Conservation (phyloP, 78 protist genomes). For the Corallochytrium limacisporum region DNA sequence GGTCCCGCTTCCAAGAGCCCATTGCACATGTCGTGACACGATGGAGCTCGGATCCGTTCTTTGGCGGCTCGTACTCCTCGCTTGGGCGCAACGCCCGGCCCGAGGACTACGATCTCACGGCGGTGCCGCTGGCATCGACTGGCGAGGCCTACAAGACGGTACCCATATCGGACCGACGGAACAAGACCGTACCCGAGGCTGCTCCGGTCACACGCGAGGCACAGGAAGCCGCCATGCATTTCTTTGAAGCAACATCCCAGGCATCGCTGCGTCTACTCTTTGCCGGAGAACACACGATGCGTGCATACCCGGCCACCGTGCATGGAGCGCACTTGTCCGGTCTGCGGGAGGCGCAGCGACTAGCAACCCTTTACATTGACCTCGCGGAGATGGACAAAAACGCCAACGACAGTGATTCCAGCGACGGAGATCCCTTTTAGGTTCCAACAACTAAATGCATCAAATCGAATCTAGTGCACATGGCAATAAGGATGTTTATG, state of each 20-base stretch:
- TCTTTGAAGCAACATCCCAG: background rate
- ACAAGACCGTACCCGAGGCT: no score
- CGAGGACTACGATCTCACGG: no score
- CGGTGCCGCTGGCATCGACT: no score
- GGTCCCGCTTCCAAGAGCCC: background rate
- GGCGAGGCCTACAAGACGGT: background rate
- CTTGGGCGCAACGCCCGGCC: background rate
- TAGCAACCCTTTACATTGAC: no score
- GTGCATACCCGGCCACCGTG: conserved; percentile 7
- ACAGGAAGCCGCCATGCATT: no score
- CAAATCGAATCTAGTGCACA: no score
- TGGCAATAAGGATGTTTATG: no score
- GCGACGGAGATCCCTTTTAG: no score
- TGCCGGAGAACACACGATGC: background rate
- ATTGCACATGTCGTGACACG: background rate
- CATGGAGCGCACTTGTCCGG: background rate
- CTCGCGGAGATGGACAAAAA: no score
- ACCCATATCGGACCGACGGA: background rate
- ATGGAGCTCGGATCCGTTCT: background rate
- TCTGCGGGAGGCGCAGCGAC: conserved; percentile 1
- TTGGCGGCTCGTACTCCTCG: conserved; percentile 1
- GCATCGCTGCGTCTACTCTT: background rate
- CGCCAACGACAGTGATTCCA: no score
- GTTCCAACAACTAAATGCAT: no score
- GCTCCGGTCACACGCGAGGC: no score